phyloP scores from a whole-genome alignment of 2,329 filamentous ascomycete genomes.

The Parastagonospora nodorum region DNA sequence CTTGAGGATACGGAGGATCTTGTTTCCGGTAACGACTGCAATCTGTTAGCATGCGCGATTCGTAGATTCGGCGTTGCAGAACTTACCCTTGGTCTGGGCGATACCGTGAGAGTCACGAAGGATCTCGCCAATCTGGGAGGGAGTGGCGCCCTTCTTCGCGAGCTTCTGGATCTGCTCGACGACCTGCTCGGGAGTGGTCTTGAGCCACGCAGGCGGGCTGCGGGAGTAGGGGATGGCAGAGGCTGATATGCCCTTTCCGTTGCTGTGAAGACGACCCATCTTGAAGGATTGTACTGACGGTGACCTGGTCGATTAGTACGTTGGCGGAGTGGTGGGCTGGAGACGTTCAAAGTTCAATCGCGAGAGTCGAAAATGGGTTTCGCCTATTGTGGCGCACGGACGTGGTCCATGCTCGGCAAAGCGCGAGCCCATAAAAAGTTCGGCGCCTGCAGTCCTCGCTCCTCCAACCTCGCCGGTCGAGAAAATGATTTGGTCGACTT shows the following conservation, averaged over 20 bases:
- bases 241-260: constrained; percentile 98
- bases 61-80: constrained; percentile 4
- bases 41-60: constrained; percentile 36
- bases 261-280: constrained; percentile 98
- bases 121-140: constrained; percentile 98
- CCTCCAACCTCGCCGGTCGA: not conserved
- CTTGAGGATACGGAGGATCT: constrained; percentile 99
- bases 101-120: constrained; percentile 98
- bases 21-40: constrained; percentile 76
- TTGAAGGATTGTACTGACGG: constrained; percentile 49
- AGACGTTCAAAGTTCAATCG: constrained; percentile 20
- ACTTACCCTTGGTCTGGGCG: constrained; percentile 93
- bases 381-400: constrained; percentile 22
- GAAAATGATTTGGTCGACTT: not conserved
- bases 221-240: constrained; percentile 97
- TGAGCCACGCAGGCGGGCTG: constrained; percentile 90
- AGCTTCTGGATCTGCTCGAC: constrained; percentile 99
- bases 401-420: not conserved
- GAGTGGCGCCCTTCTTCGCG: constrained; percentile 97
- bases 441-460: not conserved
- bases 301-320: constrained; percentile 30
- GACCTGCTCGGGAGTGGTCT: constrained; percentile 98
- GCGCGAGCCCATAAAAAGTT: constrained; percentile 7
- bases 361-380: constrained; percentile 9
- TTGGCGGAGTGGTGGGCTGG: constrained; percentile 26